A percentile compares a stretch with the other conserved stretches of the same genome.
Evolutionary conservation across 2,329 filamentous ascomycete genomes (phyloP).

Genomic region (Aureobasidium musti): DNA sequence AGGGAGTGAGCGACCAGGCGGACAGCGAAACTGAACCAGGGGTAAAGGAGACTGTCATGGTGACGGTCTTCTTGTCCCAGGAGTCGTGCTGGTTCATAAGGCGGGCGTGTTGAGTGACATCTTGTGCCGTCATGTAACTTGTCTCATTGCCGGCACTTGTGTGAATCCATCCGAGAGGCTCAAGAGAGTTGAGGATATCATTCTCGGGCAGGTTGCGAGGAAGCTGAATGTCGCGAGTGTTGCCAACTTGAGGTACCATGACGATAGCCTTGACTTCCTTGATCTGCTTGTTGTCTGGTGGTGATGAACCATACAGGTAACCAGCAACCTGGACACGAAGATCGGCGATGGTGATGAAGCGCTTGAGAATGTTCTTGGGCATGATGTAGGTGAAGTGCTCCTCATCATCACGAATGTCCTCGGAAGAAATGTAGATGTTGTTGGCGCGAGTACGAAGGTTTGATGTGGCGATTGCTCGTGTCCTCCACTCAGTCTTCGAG

Average conservation of each 20-base stretch:
- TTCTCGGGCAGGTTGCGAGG: slow-evolving; percentile 89
- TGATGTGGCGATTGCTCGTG: slow-evolving; percentile 91
- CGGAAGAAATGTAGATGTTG: slow-evolving; percentile 98
- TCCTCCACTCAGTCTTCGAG: slow-evolving; percentile 98
- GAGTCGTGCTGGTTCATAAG: slow-evolving; percentile 78
- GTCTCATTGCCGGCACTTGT: slow-evolving; percentile 93
- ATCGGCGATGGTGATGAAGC: slow-evolving; percentile 96
- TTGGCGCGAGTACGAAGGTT: slow-evolving; percentile 92
- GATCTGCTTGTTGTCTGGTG: slow-evolving; percentile 91
- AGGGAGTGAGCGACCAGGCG: slow-evolving; percentile 87
- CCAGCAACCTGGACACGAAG: slow-evolving; percentile 94
- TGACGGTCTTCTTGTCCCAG: slow-evolving; percentile 90
- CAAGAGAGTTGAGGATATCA: slow-evolving; percentile 81
- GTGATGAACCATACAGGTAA: slow-evolving; percentile 90
- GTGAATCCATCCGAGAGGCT: slow-evolving; percentile 93
- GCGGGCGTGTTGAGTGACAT: slow-evolving; percentile 91
- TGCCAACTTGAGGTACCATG: slow-evolving; percentile 96
- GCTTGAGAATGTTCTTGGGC: slow-evolving; percentile 98
- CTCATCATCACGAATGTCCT: slow-evolving; percentile 88
- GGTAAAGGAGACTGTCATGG: slow-evolving; percentile 94
- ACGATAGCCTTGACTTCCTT: slow-evolving; percentile 97
- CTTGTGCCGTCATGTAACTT: slow-evolving; percentile 91
- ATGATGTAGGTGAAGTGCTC: slow-evolving; percentile 93
- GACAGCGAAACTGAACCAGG: slow-evolving; percentile 93
- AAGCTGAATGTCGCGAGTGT: slow-evolving; percentile 85